These are phyloP conservation scores for Termitomyces sp. DNA, from an alignment of 768 basidiomycete genomes.

Conservation along the genomic window DNA sequence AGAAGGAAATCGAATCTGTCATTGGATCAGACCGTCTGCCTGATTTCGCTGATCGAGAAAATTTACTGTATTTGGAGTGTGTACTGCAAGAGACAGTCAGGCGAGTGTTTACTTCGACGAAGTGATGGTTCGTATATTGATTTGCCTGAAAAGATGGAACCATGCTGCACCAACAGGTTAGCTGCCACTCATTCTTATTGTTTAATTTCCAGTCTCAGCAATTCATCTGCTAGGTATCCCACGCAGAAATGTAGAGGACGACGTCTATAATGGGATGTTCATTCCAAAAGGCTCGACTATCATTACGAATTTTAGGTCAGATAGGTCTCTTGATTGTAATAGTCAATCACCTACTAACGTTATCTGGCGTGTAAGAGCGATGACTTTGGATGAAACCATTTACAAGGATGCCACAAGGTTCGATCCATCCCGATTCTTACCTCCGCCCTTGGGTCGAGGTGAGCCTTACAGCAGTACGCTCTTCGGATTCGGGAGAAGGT, in stretches of 20 bases:
- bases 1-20: constrained; percentile 16
- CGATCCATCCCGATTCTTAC: constrained; percentile 8
- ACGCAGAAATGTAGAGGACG: constrained; percentile 6
- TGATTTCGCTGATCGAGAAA: constrained; percentile 11
- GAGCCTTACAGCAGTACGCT: constrained; percentile 6
- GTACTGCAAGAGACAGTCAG: constrained; percentile 11
- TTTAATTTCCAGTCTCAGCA: not conserved
- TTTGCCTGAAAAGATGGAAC: not conserved
- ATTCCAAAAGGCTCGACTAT: constrained; percentile 11
- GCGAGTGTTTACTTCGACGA: not conserved
- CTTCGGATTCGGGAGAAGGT: constrained; percentile 12
- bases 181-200: not conserved
- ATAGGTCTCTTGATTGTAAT: not conserved
- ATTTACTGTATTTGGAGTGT: constrained; percentile 18
- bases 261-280: constrained; percentile 11
- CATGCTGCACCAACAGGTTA: constrained; percentile 1
- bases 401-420: constrained; percentile 7
- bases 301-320: constrained; percentile 8
- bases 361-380: not conserved
- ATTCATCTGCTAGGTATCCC: not conserved
- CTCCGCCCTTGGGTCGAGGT: constrained; percentile 5
- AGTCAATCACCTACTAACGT: not conserved
- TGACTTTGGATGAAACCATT: constrained; percentile 8
- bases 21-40: constrained; percentile 11
- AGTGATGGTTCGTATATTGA: not conserved